Evolutionary conservation across 371 early-diverging fungal genomes (phyloP).

Genomic region (Polyrhizophydium stewartii): DNA sequence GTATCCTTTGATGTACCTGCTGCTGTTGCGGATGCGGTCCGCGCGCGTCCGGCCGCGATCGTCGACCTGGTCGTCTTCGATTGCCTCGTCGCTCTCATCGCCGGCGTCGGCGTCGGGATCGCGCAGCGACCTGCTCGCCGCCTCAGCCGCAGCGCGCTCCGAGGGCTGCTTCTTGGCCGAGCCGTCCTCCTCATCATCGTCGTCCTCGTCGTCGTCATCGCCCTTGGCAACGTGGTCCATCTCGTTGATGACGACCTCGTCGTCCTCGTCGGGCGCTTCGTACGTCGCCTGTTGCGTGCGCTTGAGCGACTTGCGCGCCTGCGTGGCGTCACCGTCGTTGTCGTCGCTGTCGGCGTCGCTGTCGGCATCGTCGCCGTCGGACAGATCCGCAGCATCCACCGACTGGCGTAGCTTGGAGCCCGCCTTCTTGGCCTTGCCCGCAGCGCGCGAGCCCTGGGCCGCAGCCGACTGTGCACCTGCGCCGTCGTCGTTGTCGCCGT

Average conservation of each 20-base stretch:
- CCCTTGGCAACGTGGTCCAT: conserved; percentile 33
- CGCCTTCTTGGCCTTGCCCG: conserved; percentile 11
- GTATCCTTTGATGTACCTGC: conserved; percentile 50
- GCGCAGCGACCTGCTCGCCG: no score
- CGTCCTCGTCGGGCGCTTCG: conserved; percentile 75
- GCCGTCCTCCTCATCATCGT: conserved; percentile 49
- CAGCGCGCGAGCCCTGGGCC: conserved; percentile 6
- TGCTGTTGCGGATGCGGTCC: conserved; percentile 42
- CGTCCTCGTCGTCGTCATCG: conserved; percentile 52
- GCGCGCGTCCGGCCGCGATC: conserved; percentile 39
- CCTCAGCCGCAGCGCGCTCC: no score
- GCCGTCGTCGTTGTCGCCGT: conserved; percentile 36
- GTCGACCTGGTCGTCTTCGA: conserved; percentile 49
- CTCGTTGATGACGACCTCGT: conserved; percentile 53
- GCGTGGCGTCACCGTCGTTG: conserved; percentile 68
- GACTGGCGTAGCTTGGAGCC: conserved; percentile 3
- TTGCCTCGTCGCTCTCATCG: conserved; percentile 9
- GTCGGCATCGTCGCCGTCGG: conserved; percentile 45
- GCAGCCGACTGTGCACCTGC: conserved; percentile 1
- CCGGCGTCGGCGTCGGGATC: not conserved
- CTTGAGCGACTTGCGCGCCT: conserved; percentile 49
- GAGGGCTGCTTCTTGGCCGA: conserved; percentile 4
- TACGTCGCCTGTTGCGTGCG: conserved; percentile 67
- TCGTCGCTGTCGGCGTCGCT: conserved; percentile 56
- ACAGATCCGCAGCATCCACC: conserved; percentile 31